Conservation (phyloP, 441 rosid genomes). For the Corymbia calophylla region DNA sequence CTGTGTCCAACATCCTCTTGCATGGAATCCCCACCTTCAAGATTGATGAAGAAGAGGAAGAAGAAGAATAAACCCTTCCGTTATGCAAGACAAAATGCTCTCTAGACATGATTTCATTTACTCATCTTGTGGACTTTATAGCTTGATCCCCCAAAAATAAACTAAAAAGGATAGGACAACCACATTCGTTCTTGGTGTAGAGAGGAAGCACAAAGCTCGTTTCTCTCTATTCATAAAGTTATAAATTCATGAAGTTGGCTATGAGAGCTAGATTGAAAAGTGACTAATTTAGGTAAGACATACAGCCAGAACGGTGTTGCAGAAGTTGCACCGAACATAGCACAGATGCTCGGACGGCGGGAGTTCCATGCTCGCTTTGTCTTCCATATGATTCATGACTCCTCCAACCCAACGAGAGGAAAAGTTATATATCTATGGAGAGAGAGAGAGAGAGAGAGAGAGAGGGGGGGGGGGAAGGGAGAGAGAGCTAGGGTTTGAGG, state of each 20-base stretch:
- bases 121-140: background rate
- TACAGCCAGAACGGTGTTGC: constrained; percentile 99
- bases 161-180: background rate
- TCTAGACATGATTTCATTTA: background rate
- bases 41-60: background rate
- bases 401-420: background rate
- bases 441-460: background rate
- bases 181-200: background rate
- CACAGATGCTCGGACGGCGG: constrained; percentile 81
- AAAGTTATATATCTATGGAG: background rate
- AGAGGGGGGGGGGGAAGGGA: background rate
- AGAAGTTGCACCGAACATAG: constrained; percentile 96
- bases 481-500: background rate
- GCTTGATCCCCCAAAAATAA: background rate
- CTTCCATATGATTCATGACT: background rate
- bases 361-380: background rate
- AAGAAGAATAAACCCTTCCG: background rate
- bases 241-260: background rate
- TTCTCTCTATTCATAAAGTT: background rate
- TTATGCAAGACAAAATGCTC: background rate
- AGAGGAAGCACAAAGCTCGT: background rate
- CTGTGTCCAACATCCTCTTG: constrained; percentile 84
- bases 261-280: background rate
- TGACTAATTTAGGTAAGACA: background rate
- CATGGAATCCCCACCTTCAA: constrained; percentile 88